Conservation (phyloP, 805 yeast species). For the Candida hungchunana region DNA sequence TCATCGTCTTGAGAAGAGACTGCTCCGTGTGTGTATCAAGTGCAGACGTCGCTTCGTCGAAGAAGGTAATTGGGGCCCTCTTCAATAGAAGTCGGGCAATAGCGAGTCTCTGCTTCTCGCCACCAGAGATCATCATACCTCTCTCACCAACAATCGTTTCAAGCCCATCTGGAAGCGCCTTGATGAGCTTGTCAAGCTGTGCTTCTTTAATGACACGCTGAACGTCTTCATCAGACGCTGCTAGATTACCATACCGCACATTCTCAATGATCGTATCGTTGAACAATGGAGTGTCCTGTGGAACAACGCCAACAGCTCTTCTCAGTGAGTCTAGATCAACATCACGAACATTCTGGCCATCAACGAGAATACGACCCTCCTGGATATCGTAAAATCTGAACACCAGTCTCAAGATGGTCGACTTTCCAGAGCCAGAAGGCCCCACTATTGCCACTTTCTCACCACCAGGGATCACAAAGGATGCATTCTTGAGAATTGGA, state of each 20-base stretch:
- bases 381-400: slow-evolving; percentile 87
- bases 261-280: slow-evolving; percentile 88
- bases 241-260: slow-evolving; percentile 76
- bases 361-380: slow-evolving; percentile 73
- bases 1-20: slow-evolving; percentile 69
- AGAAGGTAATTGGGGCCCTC: slow-evolving; percentile 83
- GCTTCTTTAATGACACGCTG: slow-evolving; percentile 61
- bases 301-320: slow-evolving; percentile 81
- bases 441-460: slow-evolving; percentile 92
- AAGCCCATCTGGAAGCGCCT: slow-evolving; percentile 76
- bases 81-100: slow-evolving; percentile 88
- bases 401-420: slow-evolving; percentile 77
- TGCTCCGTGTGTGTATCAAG: slow-evolving; percentile 96
- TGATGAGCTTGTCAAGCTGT: slow-evolving; percentile 57
- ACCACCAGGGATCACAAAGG: slow-evolving; percentile 87
- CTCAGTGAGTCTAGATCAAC: slow-evolving; percentile 76
- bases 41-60: slow-evolving; percentile 97
- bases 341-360: slow-evolving; percentile 81
- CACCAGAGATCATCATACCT: slow-evolving; percentile 99
- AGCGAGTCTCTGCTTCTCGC: slow-evolving; percentile 94
- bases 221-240: slow-evolving; percentile 72
- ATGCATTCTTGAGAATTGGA: slow-evolving; percentile 75
- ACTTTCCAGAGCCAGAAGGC: slow-evolving; percentile 94
- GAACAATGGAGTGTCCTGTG: slow-evolving; percentile 95
- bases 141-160: slow-evolving; percentile 91